phyloP scores from a whole-genome alignment of 2,329 filamentous ascomycete genomes.

The Botrytis tulipae region DNA sequence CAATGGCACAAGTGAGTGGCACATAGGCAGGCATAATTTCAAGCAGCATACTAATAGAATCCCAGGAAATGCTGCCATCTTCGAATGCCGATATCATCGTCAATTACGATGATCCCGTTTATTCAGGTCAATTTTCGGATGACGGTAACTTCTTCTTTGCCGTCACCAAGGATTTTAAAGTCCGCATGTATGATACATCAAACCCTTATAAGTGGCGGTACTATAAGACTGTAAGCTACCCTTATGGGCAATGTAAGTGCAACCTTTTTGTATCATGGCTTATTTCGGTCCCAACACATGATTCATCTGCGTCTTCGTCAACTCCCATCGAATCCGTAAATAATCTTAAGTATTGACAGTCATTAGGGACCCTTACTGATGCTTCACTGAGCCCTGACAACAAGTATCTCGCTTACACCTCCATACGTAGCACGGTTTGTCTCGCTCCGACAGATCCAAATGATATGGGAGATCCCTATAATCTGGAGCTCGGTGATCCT shows the following conservation, averaged over 20 bases:
- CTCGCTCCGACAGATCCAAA: conserved; percentile 83
- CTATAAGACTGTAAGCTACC: conserved; percentile 86
- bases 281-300: not conserved
- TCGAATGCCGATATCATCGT: conserved; percentile 81
- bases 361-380: conserved; percentile 83
- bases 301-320: not conserved
- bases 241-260: conserved; percentile 61
- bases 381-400: conserved; percentile 90
- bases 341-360: not conserved
- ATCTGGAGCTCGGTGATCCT: conserved; percentile 67
- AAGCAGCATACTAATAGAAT: not conserved
- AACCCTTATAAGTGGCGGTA: conserved; percentile 95
- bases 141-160: conserved; percentile 98
- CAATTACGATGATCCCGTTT: conserved; percentile 81
- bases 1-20: conserved; percentile 64
- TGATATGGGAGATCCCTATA: conserved; percentile 74
- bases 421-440: conserved; percentile 79
- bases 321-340: not conserved
- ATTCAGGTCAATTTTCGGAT: conserved; percentile 94
- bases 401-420: conserved; percentile 86
- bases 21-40: not conserved
- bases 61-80: conserved; percentile 72
- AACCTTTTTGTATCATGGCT: not conserved
- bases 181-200: conserved; percentile 96
- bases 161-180: conserved; percentile 87